A percentile compares a stretch with the other conserved stretches of the same genome.
These are phyloP conservation scores for Lasiosphaeris hirsuta DNA, from an alignment of 495 filamentous ascomycete species.

Conservation along the genomic window DNA sequence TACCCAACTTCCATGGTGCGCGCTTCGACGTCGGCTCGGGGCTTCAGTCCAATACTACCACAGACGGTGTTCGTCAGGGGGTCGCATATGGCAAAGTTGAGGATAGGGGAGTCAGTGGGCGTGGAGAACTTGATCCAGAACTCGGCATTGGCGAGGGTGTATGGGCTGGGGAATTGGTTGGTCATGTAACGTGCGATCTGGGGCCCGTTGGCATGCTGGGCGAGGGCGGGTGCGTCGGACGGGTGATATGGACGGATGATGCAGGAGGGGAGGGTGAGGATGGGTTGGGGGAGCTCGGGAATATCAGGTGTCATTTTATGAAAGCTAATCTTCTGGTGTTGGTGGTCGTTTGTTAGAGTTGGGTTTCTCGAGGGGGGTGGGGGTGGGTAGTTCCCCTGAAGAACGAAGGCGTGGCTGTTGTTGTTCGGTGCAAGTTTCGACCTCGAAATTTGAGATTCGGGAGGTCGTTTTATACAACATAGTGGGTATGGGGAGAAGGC, in stretches of 20 bases:
- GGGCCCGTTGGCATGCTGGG: slow-evolving; percentile 26
- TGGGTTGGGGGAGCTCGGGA: slow-evolving; percentile 6
- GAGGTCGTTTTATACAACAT: too few relatives aligned
- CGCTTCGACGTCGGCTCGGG: slow-evolving; percentile 28
- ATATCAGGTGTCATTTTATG: neutral
- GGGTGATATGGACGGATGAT: slow-evolving; percentile 29
- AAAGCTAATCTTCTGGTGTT: neutral
- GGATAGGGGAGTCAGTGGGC: slow-evolving; percentile 1
- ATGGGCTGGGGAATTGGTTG: slow-evolving; percentile 35
- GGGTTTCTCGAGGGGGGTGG: too few relatives aligned
- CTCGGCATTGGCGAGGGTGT: slow-evolving; percentile 31
- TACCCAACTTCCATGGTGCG: slow-evolving; percentile 39
- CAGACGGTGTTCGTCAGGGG: slow-evolving; percentile 19
- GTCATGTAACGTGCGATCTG: slow-evolving; percentile 34
- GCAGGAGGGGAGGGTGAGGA: slow-evolving; percentile 13
- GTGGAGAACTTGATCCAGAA: slow-evolving; percentile 22
- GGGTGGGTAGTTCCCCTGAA: too few relatives aligned
- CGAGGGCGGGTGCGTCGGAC: slow-evolving; percentile 27
- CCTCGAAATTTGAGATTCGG: too few relatives aligned
- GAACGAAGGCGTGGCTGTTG: too few relatives aligned
- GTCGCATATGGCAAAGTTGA: slow-evolving; percentile 34
- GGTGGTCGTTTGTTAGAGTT: neutral
- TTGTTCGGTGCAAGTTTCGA: too few relatives aligned
- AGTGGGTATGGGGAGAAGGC: too few relatives aligned
- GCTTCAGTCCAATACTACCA: slow-evolving; percentile 34